phyloP scores from a whole-genome alignment of 169 alveolate genomes.

The Plasmodium inui region DNA sequence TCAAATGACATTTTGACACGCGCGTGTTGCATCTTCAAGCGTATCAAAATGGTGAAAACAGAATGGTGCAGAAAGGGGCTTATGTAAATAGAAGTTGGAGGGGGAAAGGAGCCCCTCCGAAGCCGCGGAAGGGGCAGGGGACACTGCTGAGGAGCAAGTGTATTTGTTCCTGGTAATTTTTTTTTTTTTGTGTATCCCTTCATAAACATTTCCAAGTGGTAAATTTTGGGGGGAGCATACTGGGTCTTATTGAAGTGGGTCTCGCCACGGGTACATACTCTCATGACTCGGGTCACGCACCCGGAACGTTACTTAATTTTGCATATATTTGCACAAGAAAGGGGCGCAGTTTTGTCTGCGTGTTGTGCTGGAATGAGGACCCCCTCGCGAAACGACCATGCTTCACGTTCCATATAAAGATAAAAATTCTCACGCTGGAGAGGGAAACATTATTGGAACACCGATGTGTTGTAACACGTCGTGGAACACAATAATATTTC shows the following conservation, averaged over 20 bases:
- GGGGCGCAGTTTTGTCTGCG: background rate
- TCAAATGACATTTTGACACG: background rate
- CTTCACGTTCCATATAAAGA: background rate
- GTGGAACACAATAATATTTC: background rate
- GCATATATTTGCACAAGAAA: background rate
- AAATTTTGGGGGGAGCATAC: background rate
- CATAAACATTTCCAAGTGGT: background rate
- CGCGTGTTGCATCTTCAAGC: background rate
- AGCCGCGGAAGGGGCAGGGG: background rate
- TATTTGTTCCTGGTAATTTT: background rate
- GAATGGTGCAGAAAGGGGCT: background rate
- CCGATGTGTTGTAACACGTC: background rate
- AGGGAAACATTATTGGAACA: background rate
- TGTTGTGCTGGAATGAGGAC: background rate
- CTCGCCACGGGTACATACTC: background rate
- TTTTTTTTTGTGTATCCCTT: background rate
- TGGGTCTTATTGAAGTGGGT: background rate
- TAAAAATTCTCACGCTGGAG: background rate
- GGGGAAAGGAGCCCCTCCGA: background rate
- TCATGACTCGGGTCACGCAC: background rate
- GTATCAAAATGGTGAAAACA: background rate
- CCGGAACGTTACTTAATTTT: background rate
- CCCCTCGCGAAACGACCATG: background rate
- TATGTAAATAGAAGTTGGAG: background rate
- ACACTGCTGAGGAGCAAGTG: background rate